Evolutionary conservation across 2,329 filamentous ascomycete genomes (phyloP).

Genomic region (Cercospora janseana): DNA sequence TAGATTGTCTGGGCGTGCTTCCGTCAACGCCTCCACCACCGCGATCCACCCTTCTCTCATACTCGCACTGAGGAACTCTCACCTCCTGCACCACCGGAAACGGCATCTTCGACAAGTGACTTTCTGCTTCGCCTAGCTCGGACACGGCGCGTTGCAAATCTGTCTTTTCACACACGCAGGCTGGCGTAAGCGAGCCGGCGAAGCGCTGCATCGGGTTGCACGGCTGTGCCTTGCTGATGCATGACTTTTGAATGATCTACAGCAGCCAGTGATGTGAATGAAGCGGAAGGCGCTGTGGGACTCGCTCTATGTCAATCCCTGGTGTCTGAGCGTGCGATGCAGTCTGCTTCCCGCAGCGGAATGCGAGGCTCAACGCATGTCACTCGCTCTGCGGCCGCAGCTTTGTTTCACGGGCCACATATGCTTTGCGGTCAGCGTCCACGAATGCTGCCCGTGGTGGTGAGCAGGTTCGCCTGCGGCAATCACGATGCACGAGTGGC

Average conservation of each 20-base stretch:
- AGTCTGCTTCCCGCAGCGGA: constrained; percentile 4
- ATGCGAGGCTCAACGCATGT: constrained; percentile 7
- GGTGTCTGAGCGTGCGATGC: constrained; percentile 3
- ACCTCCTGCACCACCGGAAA: constrained; percentile 5
- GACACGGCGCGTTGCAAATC: constrained; percentile 9
- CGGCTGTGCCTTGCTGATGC: constrained; percentile 6
- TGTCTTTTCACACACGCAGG: background rate
- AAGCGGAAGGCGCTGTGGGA: constrained; percentile 10
- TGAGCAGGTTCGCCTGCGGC: no score
- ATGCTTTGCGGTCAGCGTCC: constrained; percentile 10
- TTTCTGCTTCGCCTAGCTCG: constrained; percentile 9
- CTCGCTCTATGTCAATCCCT: constrained; percentile 1
- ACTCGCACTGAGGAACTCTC: constrained; percentile 3
- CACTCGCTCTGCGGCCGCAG: constrained; percentile 8
- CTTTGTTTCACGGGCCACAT: constrained; percentile 7
- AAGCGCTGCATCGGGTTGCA: constrained; percentile 2
- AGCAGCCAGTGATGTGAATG: constrained; percentile 4
- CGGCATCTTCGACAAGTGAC: background rate
- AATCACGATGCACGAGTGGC: background rate
- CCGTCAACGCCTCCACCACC: constrained; percentile 9
- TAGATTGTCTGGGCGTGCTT: constrained; percentile 11
- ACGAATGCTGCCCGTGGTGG: background rate
- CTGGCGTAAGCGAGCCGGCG: constrained; percentile 11
- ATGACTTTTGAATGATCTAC: constrained; percentile 16
- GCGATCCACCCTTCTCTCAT: constrained; percentile 5